Percentiles rank a stretch among this genome's conserved stretches.
phyloP scores from a whole-genome alignment of 495 filamentous ascomycete species.

The Podospora didyma region DNA sequence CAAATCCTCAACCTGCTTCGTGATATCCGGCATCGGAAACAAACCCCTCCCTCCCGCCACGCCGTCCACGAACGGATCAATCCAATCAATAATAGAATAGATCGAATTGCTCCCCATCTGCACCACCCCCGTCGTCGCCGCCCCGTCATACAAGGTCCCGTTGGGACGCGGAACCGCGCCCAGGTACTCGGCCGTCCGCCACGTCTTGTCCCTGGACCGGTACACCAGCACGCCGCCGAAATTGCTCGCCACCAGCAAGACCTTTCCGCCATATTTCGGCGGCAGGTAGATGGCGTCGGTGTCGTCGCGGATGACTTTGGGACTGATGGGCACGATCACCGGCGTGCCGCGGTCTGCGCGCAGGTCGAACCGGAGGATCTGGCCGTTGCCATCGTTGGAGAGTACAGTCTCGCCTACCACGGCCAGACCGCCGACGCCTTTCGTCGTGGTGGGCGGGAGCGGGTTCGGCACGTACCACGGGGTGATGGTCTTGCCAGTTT shows the following conservation, averaged over 20 bases:
- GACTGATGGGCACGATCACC: conserved; percentile 17
- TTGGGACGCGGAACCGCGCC: conserved; percentile 25
- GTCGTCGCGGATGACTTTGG: conserved; percentile 12
- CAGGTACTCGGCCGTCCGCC: conserved; percentile 33
- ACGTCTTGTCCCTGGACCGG: conserved; percentile 27
- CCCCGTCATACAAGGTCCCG: conserved; percentile 11
- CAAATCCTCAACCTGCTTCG: conserved; percentile 19
- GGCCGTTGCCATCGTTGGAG: conserved; percentile 24
- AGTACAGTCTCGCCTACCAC: conserved; percentile 22
- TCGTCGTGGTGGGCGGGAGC: conserved; percentile 13
- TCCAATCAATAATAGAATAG: conserved; percentile 21
- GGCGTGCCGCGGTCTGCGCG: conserved; percentile 16
- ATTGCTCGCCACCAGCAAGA: conserved; percentile 26
- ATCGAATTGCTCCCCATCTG: conserved; percentile 26
- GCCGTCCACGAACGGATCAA: conserved; percentile 1
- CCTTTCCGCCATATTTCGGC: conserved; percentile 29
- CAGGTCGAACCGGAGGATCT: conserved; percentile 30
- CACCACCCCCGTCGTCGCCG: conserved; percentile 17
- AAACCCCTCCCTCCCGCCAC: conserved; percentile 21
- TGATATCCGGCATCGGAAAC: conserved; percentile 31
- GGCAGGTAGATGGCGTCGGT: conserved; percentile 35
- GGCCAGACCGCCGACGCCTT: conserved; percentile 29
- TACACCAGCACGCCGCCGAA: conserved; percentile 30
- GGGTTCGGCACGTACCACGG: conserved; percentile 26
- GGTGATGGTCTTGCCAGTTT: conserved; percentile 18